Evolutionary conservation across 2,329 filamentous ascomycete genomes (phyloP).

Genomic region (Talaromyces funiculosus): DNA sequence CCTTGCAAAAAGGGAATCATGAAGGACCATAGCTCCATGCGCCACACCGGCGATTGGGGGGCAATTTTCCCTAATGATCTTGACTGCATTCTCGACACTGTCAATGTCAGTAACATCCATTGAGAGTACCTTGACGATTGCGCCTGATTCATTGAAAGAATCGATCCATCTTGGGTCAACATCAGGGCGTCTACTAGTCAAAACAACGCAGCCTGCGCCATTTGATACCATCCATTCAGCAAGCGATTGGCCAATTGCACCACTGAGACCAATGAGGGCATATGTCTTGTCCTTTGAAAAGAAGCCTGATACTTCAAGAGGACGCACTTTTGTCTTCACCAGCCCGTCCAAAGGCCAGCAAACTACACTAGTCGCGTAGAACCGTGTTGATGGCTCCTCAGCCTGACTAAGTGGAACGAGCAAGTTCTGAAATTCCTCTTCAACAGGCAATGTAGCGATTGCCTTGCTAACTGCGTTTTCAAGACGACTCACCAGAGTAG

Average conservation of each 20-base stretch:
- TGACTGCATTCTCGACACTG: slow-evolving; percentile 26
- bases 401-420: not conserved
- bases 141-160: slow-evolving; percentile 16
- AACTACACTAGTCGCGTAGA: not conserved
- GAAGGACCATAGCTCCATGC: slow-evolving; percentile 43
- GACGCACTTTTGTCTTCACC: not conserved
- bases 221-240: slow-evolving; percentile 45
- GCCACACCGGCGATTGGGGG: slow-evolving; percentile 41
- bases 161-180: slow-evolving; percentile 17
- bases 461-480: not conserved
- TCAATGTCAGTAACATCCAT: slow-evolving; percentile 28
- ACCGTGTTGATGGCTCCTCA: not conserved
- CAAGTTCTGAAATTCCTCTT: not conserved
- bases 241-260: slow-evolving; percentile 52
- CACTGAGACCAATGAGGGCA: slow-evolving; percentile 52
- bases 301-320: slow-evolving; percentile 9
- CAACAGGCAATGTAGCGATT: not conserved
- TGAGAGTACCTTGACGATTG: slow-evolving; percentile 20
- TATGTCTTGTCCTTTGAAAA: slow-evolving; percentile 37
- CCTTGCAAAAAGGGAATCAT: slow-evolving; percentile 26
- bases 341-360: not conserved
- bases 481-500: not conserved
- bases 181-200: slow-evolving; percentile 44
- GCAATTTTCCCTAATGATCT: slow-evolving; percentile 17
- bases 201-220: slow-evolving; percentile 49